phyloP scores from a whole-genome alignment of 306 rosid species.

The Aeschynomene evenia region DNA sequence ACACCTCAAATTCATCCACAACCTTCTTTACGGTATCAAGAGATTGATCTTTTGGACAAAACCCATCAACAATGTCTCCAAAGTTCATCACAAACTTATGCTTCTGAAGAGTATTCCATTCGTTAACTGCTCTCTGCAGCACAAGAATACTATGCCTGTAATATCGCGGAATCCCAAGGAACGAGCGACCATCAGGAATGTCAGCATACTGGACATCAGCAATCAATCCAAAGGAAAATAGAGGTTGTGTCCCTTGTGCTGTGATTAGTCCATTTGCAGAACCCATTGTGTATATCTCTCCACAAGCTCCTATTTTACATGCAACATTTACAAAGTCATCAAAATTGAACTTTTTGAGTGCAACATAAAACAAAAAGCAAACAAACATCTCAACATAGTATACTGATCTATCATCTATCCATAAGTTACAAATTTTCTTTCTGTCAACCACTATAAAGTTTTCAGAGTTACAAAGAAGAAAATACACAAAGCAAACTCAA shows the following conservation, averaged over 20 bases:
- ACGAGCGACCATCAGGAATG: conserved; percentile 85
- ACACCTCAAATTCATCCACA: conserved; percentile 56
- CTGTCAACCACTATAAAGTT: background rate
- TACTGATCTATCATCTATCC: background rate
- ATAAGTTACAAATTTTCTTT: background rate
- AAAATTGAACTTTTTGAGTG: conserved; percentile 19
- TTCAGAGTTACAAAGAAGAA: background rate
- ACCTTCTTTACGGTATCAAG: conserved; percentile 54
- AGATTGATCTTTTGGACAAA: conserved; percentile 78
- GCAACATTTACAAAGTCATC: conserved; percentile 27
- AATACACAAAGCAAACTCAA: conserved; percentile 11
- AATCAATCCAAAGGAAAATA: conserved; percentile 84
- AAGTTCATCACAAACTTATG: conserved; percentile 70
- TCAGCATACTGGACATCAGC: conserved; percentile 93
- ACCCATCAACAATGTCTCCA: conserved; percentile 92
- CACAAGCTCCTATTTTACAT: conserved; percentile 37
- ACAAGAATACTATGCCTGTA: conserved; percentile 76
- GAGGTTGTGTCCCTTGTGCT: conserved; percentile 47
- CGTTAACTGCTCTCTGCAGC: conserved; percentile 70
- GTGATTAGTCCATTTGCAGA: conserved; percentile 39
- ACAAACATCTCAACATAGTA: conserved; percentile 4
- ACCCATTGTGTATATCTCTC: conserved; percentile 53
- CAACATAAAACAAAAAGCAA: conserved; percentile 18
- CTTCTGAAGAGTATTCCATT: conserved; percentile 66
- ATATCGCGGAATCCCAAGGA: conserved; percentile 79